Evolutionary conservation across 169 alveolate genomes (phyloP), one percentile per base, ranked within the genome.

Genomic region (Neospora caninum): DNA sequence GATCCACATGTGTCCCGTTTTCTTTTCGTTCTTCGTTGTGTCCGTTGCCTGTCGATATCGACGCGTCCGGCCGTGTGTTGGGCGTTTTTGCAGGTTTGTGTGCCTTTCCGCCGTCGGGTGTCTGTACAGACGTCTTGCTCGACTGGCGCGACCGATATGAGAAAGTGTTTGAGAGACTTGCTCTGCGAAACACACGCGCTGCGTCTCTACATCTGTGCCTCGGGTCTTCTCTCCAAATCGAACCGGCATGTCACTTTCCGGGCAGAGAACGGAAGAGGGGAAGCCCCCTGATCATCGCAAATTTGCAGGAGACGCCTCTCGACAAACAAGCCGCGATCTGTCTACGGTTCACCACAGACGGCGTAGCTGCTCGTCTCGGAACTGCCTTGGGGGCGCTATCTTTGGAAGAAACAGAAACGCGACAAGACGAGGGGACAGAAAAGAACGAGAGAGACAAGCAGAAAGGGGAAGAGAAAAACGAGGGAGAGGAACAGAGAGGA

Each of bases 121-220:
- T 96, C 49, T 95, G 98, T 42, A 97, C 98, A 0, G 98, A 97
- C 93, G 98, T 96, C 87, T 94, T 97, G 78, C 95, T 97, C 96
- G 98, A 97, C 83, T 97, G 98, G 98, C 95, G 94, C 93, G 98
- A 97, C 94, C 69, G 96, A 0, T 97, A 97, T 94, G 98, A 97
- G 96, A 95, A 89, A 58, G 96, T 94, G 83, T 96, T 95, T 82
- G 97, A 96, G 92, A 88, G 91, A 91, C 95, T 91, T 38, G 95
- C 98, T 29, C 88, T 95, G 29, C 45, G 91, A 80, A 91, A 96
- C 88, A 88, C 98, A 29, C 96, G 96, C 91, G 94, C 69, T 41
- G 97, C 98, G 13, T 97, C 96, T 54, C 93, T 96, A 54, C 98
- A 97, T 88, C 95, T 97, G 49, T 94, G 97, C 36, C 91, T 97